Percentiles rank a stretch among this genome's conserved stretches.
phyloP scores from a whole-genome alignment of 2,329 filamentous ascomycete genomes.

The Phaeosphaeriaceae sp. region DNA sequence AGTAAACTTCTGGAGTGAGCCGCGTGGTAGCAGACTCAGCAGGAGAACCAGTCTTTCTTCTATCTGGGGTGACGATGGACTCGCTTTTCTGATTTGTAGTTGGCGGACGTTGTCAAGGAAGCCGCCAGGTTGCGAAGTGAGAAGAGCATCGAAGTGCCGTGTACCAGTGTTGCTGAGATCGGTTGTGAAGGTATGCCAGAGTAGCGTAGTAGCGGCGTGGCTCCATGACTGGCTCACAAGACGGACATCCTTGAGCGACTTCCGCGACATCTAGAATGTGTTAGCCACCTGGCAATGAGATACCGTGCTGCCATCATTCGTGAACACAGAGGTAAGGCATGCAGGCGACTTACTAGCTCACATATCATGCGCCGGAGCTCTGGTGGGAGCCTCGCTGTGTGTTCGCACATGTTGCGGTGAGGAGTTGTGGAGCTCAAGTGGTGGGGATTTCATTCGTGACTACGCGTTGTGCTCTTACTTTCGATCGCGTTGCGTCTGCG shows the following conservation, averaged over 20 bases:
- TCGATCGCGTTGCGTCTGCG: neutral
- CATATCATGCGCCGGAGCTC: constrained; percentile 2
- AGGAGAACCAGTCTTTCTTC: neutral
- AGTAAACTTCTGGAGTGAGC: neutral
- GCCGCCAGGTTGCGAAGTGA: neutral
- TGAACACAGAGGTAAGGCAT: neutral
- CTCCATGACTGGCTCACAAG: constrained; percentile 3
- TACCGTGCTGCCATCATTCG: neutral
- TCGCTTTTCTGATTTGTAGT: neutral
- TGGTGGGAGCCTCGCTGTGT: neutral
- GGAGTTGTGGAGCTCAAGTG: neutral
- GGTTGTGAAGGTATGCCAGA: constrained; percentile 1
- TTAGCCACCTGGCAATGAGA: too few species aligned
- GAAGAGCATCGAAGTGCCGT: constrained; percentile 1
- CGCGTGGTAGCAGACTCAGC: neutral
- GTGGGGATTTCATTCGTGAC: neutral
- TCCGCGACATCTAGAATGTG: neutral
- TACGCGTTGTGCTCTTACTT: neutral
- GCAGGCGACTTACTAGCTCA: neutral
- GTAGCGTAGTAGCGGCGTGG: neutral
- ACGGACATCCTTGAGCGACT: neutral
- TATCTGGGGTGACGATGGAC: neutral
- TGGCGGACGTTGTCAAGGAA: constrained; percentile 4
- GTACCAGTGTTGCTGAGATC: neutral
- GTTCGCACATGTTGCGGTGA: neutral